Percentiles rank a stretch among this genome's conserved stretches.
phyloP scores from a whole-genome alignment of 164 flowering plant species.

The Nymphaea colorata region DNA sequence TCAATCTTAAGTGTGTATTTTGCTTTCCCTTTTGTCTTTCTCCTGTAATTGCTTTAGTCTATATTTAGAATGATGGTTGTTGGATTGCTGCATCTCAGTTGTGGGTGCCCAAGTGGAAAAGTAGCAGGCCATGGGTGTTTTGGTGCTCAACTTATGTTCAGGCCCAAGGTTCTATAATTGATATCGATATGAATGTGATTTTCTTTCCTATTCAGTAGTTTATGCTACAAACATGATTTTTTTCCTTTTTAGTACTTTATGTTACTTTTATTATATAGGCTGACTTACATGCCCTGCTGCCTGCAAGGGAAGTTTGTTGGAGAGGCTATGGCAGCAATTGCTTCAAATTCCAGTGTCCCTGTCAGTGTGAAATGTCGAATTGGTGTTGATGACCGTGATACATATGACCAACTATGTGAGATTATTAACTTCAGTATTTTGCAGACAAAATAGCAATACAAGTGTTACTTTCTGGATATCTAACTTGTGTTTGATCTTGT shows the following conservation, averaged over 20 bases:
- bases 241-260: not conserved
- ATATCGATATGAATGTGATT: not conserved
- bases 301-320: constrained; percentile 86
- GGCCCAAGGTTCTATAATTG: constrained; percentile 57
- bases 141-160: constrained; percentile 83
- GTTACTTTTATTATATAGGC: constrained; percentile 7
- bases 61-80: not conserved
- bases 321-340: constrained; percentile 90
- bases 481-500: not conserved
- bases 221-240: not conserved
- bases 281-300: constrained; percentile 21
- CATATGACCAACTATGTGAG: constrained; percentile 92
- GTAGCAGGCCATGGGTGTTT: constrained; percentile 99
- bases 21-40: not conserved
- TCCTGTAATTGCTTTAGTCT: not conserved
- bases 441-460: no score
- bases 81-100: constrained; percentile 29
- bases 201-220: not conserved
- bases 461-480: not conserved
- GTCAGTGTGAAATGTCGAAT: constrained; percentile 96
- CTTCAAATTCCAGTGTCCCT: constrained; percentile 71
- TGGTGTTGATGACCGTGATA: constrained; percentile 93
- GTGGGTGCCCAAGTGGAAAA: constrained; percentile 94
- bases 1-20: constrained; percentile 71
- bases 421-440: not conserved